Conservation (phyloP, 2,329 filamentous ascomycete genomes). For the Rutstroemia sp. region DNA sequence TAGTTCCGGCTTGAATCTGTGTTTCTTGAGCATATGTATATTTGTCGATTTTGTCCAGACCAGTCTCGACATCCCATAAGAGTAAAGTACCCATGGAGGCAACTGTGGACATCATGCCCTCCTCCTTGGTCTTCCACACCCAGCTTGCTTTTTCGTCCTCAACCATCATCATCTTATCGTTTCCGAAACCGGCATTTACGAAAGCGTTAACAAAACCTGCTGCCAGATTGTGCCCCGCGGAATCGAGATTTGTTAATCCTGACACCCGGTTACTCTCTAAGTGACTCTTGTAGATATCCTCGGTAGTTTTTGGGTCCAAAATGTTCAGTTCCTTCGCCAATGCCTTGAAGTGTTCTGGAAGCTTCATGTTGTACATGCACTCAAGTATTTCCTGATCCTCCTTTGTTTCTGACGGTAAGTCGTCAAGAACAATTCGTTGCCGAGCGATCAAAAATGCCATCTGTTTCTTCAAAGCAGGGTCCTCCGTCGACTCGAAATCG, state of each 20-base stretch:
- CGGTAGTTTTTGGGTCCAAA: conserved; percentile 89
- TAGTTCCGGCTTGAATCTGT: conserved; percentile 82
- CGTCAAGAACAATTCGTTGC: conserved; percentile 80
- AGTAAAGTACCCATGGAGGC: conserved; percentile 88
- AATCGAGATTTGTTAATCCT: conserved; percentile 90
- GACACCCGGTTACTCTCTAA: conserved; percentile 90
- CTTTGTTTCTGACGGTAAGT: conserved; percentile 53
- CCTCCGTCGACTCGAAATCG: conserved; percentile 73
- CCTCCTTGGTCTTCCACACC: conserved; percentile 99
- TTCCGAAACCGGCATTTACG: conserved; percentile 89
- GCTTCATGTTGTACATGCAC: conserved; percentile 77
- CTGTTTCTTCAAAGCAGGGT: conserved; percentile 82
- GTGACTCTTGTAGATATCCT: conserved; percentile 99
- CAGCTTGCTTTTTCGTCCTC: conserved; percentile 84
- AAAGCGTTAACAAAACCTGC: conserved; percentile 96
- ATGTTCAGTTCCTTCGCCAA: conserved; percentile 96
- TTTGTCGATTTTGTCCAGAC: conserved; percentile 87
- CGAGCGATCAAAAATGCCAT: conserved; percentile 88
- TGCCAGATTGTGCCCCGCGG: conserved; percentile 88
- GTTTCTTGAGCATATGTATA: conserved; percentile 82
- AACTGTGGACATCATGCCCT: conserved; percentile 94
- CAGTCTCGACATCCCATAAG: conserved; percentile 89
- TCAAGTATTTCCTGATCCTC: conserved; percentile 72
- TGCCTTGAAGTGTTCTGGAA: conserved; percentile 89
- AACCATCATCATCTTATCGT: conserved; percentile 96